phyloP scores from a whole-genome alignment of 2,329 filamentous ascomycete species.

The Sporothrix luriei region DNA sequence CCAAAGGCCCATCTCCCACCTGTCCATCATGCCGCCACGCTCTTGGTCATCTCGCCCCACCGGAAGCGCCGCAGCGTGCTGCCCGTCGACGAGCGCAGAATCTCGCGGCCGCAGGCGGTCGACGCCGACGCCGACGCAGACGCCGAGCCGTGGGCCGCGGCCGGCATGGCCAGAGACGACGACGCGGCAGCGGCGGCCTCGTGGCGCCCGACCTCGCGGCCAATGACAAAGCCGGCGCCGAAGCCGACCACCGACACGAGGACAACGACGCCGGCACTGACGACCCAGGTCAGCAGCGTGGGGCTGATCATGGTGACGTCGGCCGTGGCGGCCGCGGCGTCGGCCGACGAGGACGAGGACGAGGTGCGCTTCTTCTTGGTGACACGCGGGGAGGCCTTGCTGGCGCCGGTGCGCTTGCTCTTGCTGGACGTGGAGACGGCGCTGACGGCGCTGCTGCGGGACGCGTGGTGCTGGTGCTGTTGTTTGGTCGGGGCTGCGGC shows the following conservation, averaged over 20 bases:
- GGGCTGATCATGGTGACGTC: conserved; percentile 54
- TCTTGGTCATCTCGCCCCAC: conserved; percentile 57
- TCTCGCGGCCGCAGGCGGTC: conserved; percentile 56
- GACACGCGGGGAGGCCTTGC: conserved; percentile 49
- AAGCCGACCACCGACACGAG: conserved; percentile 70
- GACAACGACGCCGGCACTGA: conserved; percentile 68
- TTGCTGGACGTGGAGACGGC: conserved; percentile 46
- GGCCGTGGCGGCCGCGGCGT: conserved; percentile 40
- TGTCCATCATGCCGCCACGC: conserved; percentile 50
- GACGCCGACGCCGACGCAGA: conserved; percentile 47
- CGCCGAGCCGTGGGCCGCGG: conserved; percentile 47
- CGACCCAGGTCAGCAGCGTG: conserved; percentile 65
- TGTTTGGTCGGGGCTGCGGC: conserved; percentile 1
- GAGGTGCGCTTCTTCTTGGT: conserved; percentile 61
- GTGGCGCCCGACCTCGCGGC: conserved; percentile 65
- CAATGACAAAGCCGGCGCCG: conserved; percentile 65
- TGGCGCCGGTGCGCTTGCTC: conserved; percentile 51
- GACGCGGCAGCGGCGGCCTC: conserved; percentile 50
- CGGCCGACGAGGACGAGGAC: conserved; percentile 35
- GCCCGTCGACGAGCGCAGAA: conserved; percentile 53
- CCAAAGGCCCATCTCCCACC: background rate
- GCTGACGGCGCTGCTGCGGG: conserved; percentile 35
- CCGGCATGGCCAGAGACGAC: conserved; percentile 41
- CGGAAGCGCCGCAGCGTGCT: conserved; percentile 57
- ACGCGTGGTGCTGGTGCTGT: conserved; percentile 32